Base-by-base conservation (phyloP, 2,329 filamentous ascomycete genomes). In the Fusarium ramigenum region DNA sequence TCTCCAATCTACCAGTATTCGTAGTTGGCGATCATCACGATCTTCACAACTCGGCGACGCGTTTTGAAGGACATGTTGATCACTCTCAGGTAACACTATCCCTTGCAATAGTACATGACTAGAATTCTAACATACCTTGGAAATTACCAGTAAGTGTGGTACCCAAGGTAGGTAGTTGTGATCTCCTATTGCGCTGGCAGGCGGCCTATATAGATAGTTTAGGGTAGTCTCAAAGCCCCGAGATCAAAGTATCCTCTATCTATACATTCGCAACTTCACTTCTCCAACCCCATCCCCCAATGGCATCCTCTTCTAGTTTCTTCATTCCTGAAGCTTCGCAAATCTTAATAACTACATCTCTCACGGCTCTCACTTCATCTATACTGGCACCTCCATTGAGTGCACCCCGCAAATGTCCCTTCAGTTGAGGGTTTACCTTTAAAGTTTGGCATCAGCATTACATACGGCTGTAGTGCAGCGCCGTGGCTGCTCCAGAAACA, bases 251-350 rank as follows among this genome's bases (percentile, higher is more conserved):
- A 40, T 46, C 15, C 28, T 68, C 49, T 71, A 78, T 68, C 49
- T 71, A 78, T 21, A 78, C 64, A 23, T 59, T 77, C 5, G 75
- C 76, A 67, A 78, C 73, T 49, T 78, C 76, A 66, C 60, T 75
- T 37, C 76, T 76, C 76, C 76, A 78, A 37, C 76, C 76, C 76
- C 76, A 78, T 63, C 76, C 73, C 36, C 76, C 76, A 32, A 66
- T 57, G 14, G 66, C 67, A 34, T 74, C 53, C 10, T 69, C 56
- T 15, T 65, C 50, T 2, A 78, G 64, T 23, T 49, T 75, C 39
- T 53, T 69, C 76, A 78, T 78, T 15, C 76, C 72, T 50, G 72
- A 78, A 28, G 76, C 76, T 42, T 78, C 76, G 16, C 76, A 78
- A 47, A 78, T 78, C 53, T 56, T 69, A 11, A 78, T 76, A 4